Evolutionary conservation across 805 yeast species (phyloP).

Genomic region (Pichia gijzeniarum): DNA sequence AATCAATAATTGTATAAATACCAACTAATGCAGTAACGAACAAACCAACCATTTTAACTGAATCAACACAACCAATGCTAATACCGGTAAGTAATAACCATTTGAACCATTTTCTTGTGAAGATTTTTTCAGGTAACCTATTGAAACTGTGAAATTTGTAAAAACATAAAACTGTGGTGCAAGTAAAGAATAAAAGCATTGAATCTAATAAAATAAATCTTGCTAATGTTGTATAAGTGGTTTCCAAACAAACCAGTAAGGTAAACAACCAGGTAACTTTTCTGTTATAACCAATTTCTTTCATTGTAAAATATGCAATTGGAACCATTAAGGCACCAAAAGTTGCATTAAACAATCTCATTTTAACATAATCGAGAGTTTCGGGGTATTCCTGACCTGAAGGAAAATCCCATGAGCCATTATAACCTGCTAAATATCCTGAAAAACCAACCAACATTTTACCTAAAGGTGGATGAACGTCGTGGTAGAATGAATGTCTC

Average conservation of each 20-base stretch:
- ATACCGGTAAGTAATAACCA: slow-evolving; percentile 85
- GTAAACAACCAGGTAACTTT: slow-evolving; percentile 73
- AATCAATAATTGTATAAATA: slow-evolving; percentile 78
- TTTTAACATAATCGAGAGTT: slow-evolving; percentile 68
- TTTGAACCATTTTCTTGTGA: slow-evolving; percentile 84
- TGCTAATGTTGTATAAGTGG: slow-evolving; percentile 76
- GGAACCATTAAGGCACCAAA: slow-evolving; percentile 85
- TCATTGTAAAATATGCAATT: slow-evolving; percentile 74
- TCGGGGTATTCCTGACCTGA: slow-evolving; percentile 76
- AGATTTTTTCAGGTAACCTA: slow-evolving; percentile 38
- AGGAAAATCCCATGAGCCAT: slow-evolving; percentile 85
- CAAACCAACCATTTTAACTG: slow-evolving; percentile 95
- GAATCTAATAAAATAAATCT: slow-evolving; percentile 90
- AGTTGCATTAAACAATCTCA: slow-evolving; percentile 83
- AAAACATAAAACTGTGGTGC: slow-evolving; percentile 70
- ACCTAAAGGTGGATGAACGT: slow-evolving; percentile 85
- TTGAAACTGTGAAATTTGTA: slow-evolving; percentile 63
- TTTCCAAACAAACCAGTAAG: slow-evolving; percentile 74
- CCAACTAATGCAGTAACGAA: slow-evolving; percentile 88
- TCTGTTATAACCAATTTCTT: slow-evolving; percentile 64
- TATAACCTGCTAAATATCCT: slow-evolving; percentile 77
- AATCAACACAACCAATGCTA: slow-evolving; percentile 81
- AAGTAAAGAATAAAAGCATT: slow-evolving; percentile 82
- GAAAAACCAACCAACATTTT: slow-evolving; percentile 74
- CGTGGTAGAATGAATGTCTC: slow-evolving; percentile 75